Evolutionary conservation across 31 red algal genomes (phyloP), one percentile per base, ranked within the genome.

Genomic region (Odonthalia washingtoniensis): DNA sequence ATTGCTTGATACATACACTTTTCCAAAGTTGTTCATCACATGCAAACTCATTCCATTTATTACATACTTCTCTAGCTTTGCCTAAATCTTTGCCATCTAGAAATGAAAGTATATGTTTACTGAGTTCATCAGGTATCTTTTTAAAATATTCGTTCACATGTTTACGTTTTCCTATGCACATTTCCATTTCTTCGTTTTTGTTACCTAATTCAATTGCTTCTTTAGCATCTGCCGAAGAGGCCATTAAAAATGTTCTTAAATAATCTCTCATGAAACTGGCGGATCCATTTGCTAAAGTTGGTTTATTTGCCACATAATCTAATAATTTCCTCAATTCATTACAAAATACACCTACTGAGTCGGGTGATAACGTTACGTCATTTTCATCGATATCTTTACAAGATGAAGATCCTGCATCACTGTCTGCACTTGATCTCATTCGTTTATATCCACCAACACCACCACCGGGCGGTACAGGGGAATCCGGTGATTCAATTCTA

Each of bases 221-320:
- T 12, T 84, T 44, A 0, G 90, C 90, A 28, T 62, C 73, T 49
- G 72, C 69, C 30, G 90, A 38, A 26, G 68, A 80, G 28, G 72
- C 69, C 4, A 89, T 61, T 27, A 97, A 61, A 77, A 97, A 75
- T 26, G 95, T 97, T 52, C 95, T 74, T 46, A 97, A 42, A 83
- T 91, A 91, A 68, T 97, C 95, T 26, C 95, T 78, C 38, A 97
- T 68, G 81, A 97, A 97, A 72, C 88, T 89, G 9, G 92, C 86
- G 14, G 95, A 94, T 35, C 91, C 91, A 44, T 46, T 84, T 33
- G 75, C n/a, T 38, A 97, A 68, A 65, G 81, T 44, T 24, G 95
- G 95, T 72, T 97, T 94, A 40, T 44, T 82, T 21, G 81, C 46
- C 26, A 97, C 92, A 80, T 94, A 97, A 14, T 89, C 74, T 16